These are phyloP conservation scores for Tulasnella sp. DNA, from an alignment of 768 basidiomycete genomes.

Conservation along the genomic window DNA sequence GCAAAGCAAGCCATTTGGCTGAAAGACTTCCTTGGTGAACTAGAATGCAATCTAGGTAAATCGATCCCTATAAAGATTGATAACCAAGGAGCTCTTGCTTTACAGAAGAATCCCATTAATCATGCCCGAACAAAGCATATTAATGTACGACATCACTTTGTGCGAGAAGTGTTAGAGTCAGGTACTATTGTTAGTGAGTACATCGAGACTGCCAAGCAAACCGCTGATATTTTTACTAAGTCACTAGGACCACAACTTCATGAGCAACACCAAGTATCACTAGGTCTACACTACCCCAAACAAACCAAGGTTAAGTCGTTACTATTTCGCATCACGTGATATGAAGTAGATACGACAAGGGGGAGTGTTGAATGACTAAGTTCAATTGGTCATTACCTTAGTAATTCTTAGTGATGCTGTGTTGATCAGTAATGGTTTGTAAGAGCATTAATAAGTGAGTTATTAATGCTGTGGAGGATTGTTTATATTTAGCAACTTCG, in stretches of 20 bases:
- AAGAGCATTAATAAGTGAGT: too few species aligned
- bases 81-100: background rate
- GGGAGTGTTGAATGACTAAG: background rate
- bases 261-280: background rate
- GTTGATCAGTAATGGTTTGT: too few species aligned
- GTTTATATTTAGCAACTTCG: too few species aligned
- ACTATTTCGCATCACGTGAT: background rate
- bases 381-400: too few species aligned
- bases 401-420: too few species aligned
- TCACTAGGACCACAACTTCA: background rate
- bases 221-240: background rate
- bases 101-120: slow-evolving; percentile 3
- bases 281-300: background rate
- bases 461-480: too few species aligned
- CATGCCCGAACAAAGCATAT: background rate
- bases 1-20: slow-evolving; percentile 20
- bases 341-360: background rate
- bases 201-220: background rate
- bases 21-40: slow-evolving; percentile 15
- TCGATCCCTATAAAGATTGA: slow-evolving; percentile 16
- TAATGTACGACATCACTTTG: background rate
- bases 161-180: background rate
- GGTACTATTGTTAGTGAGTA: background rate
- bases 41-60: background rate
- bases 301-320: too few species aligned